Evolutionary conservation across 2,329 filamentous ascomycete genomes (phyloP).

Genomic region (Beauveria scarabaeidicola): DNA sequence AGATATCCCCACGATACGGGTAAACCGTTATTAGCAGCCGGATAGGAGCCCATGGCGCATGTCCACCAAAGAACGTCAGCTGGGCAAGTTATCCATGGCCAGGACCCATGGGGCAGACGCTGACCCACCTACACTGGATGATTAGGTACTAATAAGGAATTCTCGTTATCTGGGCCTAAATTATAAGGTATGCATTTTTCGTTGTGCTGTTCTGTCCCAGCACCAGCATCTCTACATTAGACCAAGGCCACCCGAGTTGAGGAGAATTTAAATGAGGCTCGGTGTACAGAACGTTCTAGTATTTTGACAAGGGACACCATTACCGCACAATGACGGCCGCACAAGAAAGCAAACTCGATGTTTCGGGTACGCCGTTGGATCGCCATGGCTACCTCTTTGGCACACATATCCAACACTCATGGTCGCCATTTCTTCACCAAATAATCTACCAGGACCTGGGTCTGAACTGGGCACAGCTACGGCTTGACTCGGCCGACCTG

Average conservation of each 20-base stretch:
- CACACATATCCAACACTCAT: conserved; percentile 45
- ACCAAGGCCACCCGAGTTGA: background rate
- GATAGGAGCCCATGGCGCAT: background rate
- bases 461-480: conserved; percentile 42
- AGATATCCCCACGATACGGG: background rate
- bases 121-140: background rate
- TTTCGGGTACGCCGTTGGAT: conserved; percentile 24
- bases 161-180: too few species aligned
- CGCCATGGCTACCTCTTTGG: conserved; percentile 49
- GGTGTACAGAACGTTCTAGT: background rate
- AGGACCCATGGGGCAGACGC: too few species aligned
- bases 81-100: background rate
- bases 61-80: background rate
- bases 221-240: background rate
- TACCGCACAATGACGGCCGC: background rate
- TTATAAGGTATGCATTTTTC: too few species aligned
- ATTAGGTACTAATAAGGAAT: too few species aligned
- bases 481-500: conserved; percentile 45
- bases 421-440: conserved; percentile 47
- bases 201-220: background rate
- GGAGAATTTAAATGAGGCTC: background rate
- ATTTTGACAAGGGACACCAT: background rate
- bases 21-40: background rate
- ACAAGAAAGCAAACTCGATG: background rate
- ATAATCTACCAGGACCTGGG: conserved; percentile 43